A percentile compares a stretch with the other conserved stretches of the same genome.
Conservation (phyloP, 2,329 filamentous ascomycete genomes). For the Didymella segeticola region DNA sequence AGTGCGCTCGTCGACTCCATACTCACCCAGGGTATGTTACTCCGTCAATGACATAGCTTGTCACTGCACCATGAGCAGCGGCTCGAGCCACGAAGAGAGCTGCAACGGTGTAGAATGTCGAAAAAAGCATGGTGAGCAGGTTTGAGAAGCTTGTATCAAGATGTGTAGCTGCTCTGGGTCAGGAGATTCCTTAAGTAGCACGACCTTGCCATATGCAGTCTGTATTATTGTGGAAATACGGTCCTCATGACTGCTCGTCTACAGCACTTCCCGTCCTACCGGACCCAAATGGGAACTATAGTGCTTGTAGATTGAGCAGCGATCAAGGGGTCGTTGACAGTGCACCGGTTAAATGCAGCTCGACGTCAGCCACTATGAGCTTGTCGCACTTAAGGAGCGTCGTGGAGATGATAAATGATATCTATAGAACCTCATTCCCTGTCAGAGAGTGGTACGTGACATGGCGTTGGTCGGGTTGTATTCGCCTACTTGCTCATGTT, state of each 20-base stretch:
- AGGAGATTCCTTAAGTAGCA: constrained; percentile 5
- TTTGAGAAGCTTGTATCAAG: constrained; percentile 8
- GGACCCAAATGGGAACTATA: constrained; percentile 7
- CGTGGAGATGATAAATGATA: background rate
- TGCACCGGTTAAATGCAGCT: constrained; percentile 11
- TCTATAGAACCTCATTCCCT: background rate
- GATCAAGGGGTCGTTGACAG: background rate
- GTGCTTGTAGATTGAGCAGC: constrained; percentile 6
- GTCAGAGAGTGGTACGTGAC: background rate
- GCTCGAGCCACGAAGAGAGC: constrained; percentile 40
- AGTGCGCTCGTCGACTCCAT: constrained; percentile 19
- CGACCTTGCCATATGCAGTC: background rate
- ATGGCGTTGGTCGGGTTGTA: background rate
- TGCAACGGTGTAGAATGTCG: constrained; percentile 43
- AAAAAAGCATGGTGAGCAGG: constrained; percentile 46
- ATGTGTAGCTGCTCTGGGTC: background rate
- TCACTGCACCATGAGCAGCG: constrained; percentile 46
- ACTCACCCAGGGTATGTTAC: constrained; percentile 40
- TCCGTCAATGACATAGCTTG: constrained; percentile 45
- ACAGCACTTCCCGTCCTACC: constrained; percentile 13
- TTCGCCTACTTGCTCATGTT: background rate
- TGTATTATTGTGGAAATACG: background rate
- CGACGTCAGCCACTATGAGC: constrained; percentile 9
- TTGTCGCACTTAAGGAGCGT: constrained; percentile 7
- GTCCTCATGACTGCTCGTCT: background rate